phyloP scores from a whole-genome alignment of 352 stramenopile genomes.

The Globisporangium carolinianum region DNA sequence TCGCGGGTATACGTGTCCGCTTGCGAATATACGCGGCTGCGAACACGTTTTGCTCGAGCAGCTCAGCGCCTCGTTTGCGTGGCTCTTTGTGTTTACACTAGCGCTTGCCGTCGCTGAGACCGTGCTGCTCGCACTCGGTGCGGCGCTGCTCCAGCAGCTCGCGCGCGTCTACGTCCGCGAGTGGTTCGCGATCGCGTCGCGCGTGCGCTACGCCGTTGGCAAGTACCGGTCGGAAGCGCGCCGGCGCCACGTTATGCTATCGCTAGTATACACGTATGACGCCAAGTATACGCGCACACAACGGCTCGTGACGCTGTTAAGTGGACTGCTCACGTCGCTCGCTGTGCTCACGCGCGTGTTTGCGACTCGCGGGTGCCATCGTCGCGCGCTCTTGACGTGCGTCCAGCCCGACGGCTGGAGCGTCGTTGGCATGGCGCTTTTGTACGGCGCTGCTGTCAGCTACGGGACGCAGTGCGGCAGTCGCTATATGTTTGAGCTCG shows the following conservation, averaged over 20 bases:
- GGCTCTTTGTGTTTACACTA: slow-evolving; percentile 40
- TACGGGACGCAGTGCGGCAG: slow-evolving; percentile 27
- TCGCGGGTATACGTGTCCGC: slow-evolving; percentile 29
- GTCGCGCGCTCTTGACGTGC: slow-evolving; percentile 56
- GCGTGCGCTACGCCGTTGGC: slow-evolving; percentile 42
- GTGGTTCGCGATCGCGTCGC: slow-evolving; percentile 43
- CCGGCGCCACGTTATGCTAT: slow-evolving; percentile 38
- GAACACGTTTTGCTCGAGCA: slow-evolving; percentile 21
- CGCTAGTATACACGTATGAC: slow-evolving; percentile 41
- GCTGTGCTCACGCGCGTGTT: slow-evolving; percentile 45
- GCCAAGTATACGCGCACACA: slow-evolving; percentile 51
- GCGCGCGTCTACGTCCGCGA: slow-evolving; percentile 24
- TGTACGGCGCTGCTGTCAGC: slow-evolving; percentile 51
- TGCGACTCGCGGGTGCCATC: slow-evolving; percentile 46
- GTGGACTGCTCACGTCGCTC: slow-evolving; percentile 32
- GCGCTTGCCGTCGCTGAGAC: slow-evolving; percentile 29
- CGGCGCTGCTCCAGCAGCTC: slow-evolving; percentile 23
- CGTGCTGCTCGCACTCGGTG: slow-evolving; percentile 13
- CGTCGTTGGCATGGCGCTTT: slow-evolving; percentile 38
- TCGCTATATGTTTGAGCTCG: slow-evolving; percentile 40
- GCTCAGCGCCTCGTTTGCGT: slow-evolving; percentile 30
- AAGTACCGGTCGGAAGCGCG: slow-evolving; percentile 46
- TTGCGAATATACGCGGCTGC: slow-evolving; percentile 30
- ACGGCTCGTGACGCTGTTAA: slow-evolving; percentile 43
- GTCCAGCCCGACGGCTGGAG: slow-evolving; percentile 34